Evolutionary conservation across 2,329 filamentous ascomycete genomes (phyloP).

Genomic region (Calonectria montana): DNA sequence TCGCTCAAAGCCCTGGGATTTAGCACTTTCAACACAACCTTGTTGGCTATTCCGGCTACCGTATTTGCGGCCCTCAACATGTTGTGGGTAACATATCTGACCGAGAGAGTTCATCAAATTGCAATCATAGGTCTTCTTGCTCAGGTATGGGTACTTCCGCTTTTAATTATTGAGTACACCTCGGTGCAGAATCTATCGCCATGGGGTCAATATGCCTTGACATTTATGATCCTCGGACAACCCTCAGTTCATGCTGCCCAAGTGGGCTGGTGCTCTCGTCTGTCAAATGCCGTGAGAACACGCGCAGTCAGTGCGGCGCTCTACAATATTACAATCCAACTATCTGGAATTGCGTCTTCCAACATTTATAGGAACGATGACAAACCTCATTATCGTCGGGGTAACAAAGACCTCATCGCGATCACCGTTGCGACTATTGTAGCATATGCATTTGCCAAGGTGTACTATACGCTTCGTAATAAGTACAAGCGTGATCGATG

Average conservation of each 20-base stretch:
- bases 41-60: conserved; percentile 57
- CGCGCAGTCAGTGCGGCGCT: conserved; percentile 13
- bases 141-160: conserved; percentile 19
- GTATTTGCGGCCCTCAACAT: conserved; percentile 19
- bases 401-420: conserved; percentile 20
- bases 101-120: conserved; percentile 18
- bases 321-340: conserved; percentile 22
- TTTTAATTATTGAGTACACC: conserved; percentile 20
- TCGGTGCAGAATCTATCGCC: conserved; percentile 7
- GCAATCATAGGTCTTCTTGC: conserved; percentile 14
- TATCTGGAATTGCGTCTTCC: conserved; percentile 15
- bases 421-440: conserved; percentile 8
- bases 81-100: conserved; percentile 22
- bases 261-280: conserved; percentile 18
- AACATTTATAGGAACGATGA: conserved; percentile 24
- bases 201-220: conserved; percentile 21
- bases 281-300: conserved; percentile 18
- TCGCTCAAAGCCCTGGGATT: conserved; percentile 55
- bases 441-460: conserved; percentile 13
- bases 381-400: conserved; percentile 17
- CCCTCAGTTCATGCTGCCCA: conserved; percentile 20
- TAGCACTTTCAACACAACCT: conserved; percentile 56
- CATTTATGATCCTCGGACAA: conserved; percentile 19
- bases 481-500: conserved; percentile 12
- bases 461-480: conserved; percentile 18